A percentile compares a stretch with the other conserved stretches of the same genome.
Conservation (phyloP, 192 early-diverging fungal species). For the Dimargaris cristalligena region DNA sequence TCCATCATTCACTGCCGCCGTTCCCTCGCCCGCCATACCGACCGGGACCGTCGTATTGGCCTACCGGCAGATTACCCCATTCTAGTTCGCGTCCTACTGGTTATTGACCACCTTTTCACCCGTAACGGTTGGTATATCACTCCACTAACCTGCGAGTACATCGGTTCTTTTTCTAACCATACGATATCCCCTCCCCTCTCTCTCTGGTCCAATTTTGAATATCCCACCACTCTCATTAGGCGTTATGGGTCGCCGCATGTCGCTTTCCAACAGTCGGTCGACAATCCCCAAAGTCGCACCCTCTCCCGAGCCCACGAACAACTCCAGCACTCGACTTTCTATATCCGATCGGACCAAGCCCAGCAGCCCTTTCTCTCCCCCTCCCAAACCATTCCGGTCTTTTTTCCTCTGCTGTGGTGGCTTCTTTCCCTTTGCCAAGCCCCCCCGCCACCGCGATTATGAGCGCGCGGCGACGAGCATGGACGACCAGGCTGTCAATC, state of each 20-base stretch:
- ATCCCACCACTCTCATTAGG: not conserved
- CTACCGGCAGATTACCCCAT: no score
- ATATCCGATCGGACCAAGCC: constrained; percentile 2
- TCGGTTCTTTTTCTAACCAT: no score
- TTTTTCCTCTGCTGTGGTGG: not conserved
- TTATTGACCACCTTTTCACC: no score
- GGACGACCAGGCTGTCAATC: no score
- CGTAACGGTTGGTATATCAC: no score
- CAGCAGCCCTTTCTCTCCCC: constrained; percentile 6
- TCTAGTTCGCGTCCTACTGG: no score
- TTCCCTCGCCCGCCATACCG: no score
- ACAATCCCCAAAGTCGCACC: not conserved
- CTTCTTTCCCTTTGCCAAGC: not conserved
- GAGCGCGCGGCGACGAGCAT: not conserved
- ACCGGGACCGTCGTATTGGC: no score
- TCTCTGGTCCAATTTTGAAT: no score
- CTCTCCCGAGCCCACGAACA: not conserved
- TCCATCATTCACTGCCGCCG: no score
- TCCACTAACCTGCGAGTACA: no score
- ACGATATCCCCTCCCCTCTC: no score
- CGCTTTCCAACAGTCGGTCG: constrained; percentile 3
- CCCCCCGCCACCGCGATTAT: not conserved
- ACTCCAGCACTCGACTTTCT: not conserved
- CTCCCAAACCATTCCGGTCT: not conserved
- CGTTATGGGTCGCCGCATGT: constrained; percentile 3